Evolutionary conservation across 164 flowering plant genomes (phyloP).

Genomic region (Magnolia changhungtana): DNA sequence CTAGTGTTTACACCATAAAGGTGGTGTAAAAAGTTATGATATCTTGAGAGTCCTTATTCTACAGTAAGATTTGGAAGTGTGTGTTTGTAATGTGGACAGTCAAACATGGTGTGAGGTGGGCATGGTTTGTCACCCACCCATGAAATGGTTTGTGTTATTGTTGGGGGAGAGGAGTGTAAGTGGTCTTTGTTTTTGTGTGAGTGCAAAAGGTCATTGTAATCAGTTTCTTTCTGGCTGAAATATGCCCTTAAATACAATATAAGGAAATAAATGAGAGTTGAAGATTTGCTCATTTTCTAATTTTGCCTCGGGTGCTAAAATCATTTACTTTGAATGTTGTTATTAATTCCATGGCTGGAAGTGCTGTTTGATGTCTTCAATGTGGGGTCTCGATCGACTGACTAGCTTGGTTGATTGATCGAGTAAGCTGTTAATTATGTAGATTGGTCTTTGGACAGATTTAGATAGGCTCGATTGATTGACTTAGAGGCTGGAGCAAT

Average conservation of each 20-base stretch:
- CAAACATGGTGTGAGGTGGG: background rate
- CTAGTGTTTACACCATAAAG: background rate
- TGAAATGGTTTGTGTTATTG: background rate
- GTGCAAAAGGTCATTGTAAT: background rate
- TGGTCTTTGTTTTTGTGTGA: background rate
- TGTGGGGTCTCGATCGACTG: no score
- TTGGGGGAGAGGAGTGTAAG: background rate
- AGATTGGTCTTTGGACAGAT: no score
- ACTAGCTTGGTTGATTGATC: no score
- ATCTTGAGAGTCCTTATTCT: background rate
- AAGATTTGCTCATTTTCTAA: no score
- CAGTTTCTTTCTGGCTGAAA: background rate
- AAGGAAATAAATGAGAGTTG: background rate
- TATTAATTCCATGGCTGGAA: no score
- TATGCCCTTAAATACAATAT: background rate
- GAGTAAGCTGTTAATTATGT: no score
- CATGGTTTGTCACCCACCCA: slow-evolving; percentile 1
- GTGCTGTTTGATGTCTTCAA: no score
- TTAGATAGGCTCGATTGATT: no score
- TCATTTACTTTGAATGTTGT: no score
- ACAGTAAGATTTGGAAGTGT: background rate
- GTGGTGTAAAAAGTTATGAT: background rate
- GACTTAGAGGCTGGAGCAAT: no score
- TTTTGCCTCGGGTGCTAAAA: no score
- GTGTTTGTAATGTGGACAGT: background rate